phyloP scores from a whole-genome alignment of 805 yeast species.

The Yamadazyma paraphyllophila region DNA sequence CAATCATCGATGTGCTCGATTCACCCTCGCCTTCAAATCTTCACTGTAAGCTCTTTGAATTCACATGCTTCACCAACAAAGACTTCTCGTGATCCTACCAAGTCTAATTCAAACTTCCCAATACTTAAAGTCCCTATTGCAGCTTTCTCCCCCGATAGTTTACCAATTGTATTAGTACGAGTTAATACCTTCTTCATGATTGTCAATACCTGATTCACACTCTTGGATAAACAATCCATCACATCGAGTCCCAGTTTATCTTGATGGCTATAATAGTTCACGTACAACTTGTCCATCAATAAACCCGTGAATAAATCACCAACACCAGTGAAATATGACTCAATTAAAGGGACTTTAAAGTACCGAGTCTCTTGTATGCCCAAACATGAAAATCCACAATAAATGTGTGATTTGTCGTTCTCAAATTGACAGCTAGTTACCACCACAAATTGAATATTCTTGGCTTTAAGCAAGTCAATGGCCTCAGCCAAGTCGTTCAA shows the following conservation, averaged over 20 bases:
- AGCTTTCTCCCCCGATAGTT: slow-evolving; percentile 3
- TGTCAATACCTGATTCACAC: slow-evolving; percentile 55
- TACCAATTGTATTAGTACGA: slow-evolving; percentile 37
- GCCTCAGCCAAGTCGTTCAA: slow-evolving; percentile 44
- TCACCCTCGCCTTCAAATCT: too few relatives aligned
- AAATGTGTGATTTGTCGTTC: slow-evolving; percentile 17
- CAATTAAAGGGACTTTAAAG: slow-evolving; percentile 58
- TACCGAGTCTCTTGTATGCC: slow-evolving; percentile 19
- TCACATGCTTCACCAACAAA: slow-evolving; percentile 17
- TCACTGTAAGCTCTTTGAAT: slow-evolving; percentile 2
- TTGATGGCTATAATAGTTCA: slow-evolving; percentile 11
- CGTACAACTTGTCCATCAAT: slow-evolving; percentile 58
- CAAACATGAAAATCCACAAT: slow-evolving; percentile 24
- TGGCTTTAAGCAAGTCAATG: slow-evolving; percentile 48
- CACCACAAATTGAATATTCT: slow-evolving; percentile 57
- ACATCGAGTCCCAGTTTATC: slow-evolving; percentile 1
- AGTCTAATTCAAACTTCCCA: slow-evolving; percentile 71
- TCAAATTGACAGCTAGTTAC: slow-evolving; percentile 47
- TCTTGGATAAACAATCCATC: slow-evolving; percentile 17
- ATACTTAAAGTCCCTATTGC: slow-evolving; percentile 56
- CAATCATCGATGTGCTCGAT: too few relatives aligned
- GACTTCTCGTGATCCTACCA: slow-evolving; percentile 56
- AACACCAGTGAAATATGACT: slow-evolving; percentile 90
- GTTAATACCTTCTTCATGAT: slow-evolving; percentile 53
- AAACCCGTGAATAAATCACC: slow-evolving; percentile 89